phyloP scores from a whole-genome alignment of 768 basidiomycete genomes.

The Mycena olivaceomarginata region DNA sequence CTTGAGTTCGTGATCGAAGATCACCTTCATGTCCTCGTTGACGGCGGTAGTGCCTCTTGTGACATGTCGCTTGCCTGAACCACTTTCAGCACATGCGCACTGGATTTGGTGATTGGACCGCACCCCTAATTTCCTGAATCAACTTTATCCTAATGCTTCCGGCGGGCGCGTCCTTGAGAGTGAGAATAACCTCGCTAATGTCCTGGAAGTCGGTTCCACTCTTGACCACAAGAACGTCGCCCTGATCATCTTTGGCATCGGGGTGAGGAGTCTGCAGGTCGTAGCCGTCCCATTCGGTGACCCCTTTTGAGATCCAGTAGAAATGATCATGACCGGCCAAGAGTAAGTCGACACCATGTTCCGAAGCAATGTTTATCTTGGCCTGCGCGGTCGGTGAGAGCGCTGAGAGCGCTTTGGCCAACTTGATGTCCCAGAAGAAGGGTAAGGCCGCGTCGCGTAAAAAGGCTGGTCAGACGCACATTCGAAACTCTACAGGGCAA shows the following conservation, averaged over 20 bases:
- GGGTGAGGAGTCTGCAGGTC: constrained; percentile 59
- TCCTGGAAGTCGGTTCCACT: constrained; percentile 84
- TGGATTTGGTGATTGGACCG: constrained; percentile 26
- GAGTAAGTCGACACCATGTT: constrained; percentile 25
- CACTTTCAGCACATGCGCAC: constrained; percentile 16
- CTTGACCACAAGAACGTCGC: constrained; percentile 73
- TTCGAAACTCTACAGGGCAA: constrained; percentile 51
- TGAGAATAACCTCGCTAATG: constrained; percentile 71
- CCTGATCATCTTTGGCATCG: constrained; percentile 69
- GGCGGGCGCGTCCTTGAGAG: constrained; percentile 65
- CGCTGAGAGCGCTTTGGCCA: constrained; percentile 67
- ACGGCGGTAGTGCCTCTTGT: constrained; percentile 66
- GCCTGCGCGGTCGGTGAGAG: constrained; percentile 67
- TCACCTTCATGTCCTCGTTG: constrained; percentile 61
- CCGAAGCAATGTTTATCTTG: constrained; percentile 23
- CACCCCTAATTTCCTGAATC: constrained; percentile 67
- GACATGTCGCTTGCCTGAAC: constrained; percentile 68
- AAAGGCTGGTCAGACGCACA: constrained; percentile 43
- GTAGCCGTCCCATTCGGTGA: constrained; percentile 69
- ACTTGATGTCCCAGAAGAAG: constrained; percentile 63
- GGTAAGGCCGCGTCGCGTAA: constrained; percentile 5
- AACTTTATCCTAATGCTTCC: constrained; percentile 69
- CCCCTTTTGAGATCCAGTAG: constrained; percentile 71
- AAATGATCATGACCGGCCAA: constrained; percentile 72
- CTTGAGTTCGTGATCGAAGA: constrained; percentile 67